A percentile compares a stretch with the other conserved stretches of the same genome.
Conservation (phyloP, 305 asterid species). For the Fraxinus velutina region DNA sequence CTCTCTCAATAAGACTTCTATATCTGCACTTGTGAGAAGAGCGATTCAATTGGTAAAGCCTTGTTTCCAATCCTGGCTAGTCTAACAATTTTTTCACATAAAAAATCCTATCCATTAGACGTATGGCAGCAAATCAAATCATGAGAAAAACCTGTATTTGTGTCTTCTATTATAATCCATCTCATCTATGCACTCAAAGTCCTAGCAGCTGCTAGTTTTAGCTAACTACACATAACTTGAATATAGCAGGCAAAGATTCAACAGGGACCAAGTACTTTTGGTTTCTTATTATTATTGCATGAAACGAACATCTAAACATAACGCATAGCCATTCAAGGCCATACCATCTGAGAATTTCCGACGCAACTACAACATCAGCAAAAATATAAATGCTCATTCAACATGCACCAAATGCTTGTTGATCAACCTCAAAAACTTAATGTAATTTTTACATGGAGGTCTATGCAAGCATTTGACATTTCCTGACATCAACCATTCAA, state of each 20-base stretch:
- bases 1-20: constrained; percentile 81
- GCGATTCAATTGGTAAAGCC: constrained; percentile 10
- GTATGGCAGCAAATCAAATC: not conserved
- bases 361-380: not conserved
- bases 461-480: not conserved
- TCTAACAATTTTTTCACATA: not conserved
- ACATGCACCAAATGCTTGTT: not conserved
- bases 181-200: not conserved
- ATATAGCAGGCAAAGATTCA: not conserved
- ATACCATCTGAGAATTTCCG: not conserved
- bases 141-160: not conserved
- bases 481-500: not conserved
- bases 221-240: not conserved
- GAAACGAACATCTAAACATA: not conserved
- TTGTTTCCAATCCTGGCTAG: not conserved
- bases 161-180: not conserved
- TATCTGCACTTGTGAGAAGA: constrained; percentile 48
- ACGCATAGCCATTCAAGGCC: not conserved
- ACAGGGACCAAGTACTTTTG: not conserved
- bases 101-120: not conserved
- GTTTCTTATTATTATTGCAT: not conserved
- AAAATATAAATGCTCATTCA: not conserved
- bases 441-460: not conserved
- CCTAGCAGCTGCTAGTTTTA: not conserved
- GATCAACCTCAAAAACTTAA: not conserved